Evolutionary conservation across 2,329 filamentous ascomycete species (phyloP).

Genomic region (Penicillium corylophilum): DNA sequence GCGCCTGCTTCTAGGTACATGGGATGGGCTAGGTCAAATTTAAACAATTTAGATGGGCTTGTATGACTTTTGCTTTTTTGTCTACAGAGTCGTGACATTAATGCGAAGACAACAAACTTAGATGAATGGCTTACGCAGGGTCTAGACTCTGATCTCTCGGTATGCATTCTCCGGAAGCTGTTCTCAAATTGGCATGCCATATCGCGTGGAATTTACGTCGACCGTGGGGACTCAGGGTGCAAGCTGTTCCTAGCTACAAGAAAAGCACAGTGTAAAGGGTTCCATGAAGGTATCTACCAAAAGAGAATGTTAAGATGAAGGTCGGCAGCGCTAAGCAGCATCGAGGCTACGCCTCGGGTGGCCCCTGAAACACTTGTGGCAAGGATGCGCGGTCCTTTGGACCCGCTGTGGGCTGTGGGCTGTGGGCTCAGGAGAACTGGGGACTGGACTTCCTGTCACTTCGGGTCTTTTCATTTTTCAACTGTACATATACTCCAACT

Average conservation of each 20-base stretch:
- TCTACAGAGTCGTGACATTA: no score
- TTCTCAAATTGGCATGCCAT: background rate
- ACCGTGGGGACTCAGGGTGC: background rate
- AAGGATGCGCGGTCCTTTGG: constrained; percentile 12
- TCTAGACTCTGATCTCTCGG: background rate
- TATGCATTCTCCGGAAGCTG: background rate
- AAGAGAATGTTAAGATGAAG: background rate
- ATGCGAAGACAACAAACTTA: background rate
- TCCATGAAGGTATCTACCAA: background rate
- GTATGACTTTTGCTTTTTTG: no score
- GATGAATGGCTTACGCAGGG: background rate
- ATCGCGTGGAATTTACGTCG: background rate
- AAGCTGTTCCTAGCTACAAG: background rate
- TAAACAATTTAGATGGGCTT: no score
- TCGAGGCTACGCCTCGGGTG: background rate
- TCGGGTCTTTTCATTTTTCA: constrained; percentile 8
- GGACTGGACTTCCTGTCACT: constrained; percentile 6
- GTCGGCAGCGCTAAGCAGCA: background rate
- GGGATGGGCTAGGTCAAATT: no score
- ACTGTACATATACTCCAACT: constrained; percentile 6
- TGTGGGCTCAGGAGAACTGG: constrained; percentile 13
- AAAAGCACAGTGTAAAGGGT: background rate
- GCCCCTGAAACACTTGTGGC: constrained; percentile 24
- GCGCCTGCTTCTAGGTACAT: background rate
- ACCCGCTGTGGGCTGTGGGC: constrained; percentile 12